These are phyloP conservation scores for Pythium aphanidermatum DNA, from an alignment of 352 stramenopile genomes.

Conservation along the genomic window DNA sequence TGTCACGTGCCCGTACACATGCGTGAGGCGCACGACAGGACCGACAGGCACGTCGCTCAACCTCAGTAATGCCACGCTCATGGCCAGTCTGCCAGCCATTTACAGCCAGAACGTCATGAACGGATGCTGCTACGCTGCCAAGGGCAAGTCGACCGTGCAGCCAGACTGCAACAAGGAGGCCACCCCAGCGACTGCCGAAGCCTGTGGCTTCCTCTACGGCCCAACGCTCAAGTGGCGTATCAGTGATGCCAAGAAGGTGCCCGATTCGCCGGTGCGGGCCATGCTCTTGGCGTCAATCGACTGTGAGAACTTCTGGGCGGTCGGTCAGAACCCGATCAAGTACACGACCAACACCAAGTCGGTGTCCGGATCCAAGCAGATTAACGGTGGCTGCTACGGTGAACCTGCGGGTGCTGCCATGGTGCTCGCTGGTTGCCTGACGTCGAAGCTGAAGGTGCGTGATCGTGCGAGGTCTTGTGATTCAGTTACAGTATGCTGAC, in stretches of 20 bases:
- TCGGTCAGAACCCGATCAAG: constrained; percentile 68
- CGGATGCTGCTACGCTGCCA: constrained; percentile 72
- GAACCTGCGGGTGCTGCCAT: constrained; percentile 46
- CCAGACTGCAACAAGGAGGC: constrained; percentile 60
- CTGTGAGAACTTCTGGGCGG: constrained; percentile 82
- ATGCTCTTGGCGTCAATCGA: constrained; percentile 84
- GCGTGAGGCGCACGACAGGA: constrained; percentile 58
- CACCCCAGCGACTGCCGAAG: constrained; percentile 48
- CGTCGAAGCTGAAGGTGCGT: constrained; percentile 45
- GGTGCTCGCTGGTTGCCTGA: constrained; percentile 78
- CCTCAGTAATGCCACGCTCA: constrained; percentile 65
- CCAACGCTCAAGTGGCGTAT: constrained; percentile 84
- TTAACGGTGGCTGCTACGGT: constrained; percentile 82
- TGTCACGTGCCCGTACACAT: constrained; percentile 85
- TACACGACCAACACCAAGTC: constrained; percentile 67
- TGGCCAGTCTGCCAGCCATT: constrained; percentile 58
- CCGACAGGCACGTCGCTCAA: constrained; percentile 80
- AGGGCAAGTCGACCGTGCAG: constrained; percentile 33
- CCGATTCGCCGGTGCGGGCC: constrained; percentile 31
- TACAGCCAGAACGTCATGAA: constrained; percentile 64
- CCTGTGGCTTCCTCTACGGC: constrained; percentile 79
- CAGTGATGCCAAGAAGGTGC: constrained; percentile 42
- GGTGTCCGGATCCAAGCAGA: constrained; percentile 74
- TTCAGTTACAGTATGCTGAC: too few relatives aligned
- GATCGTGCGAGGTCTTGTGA: too few relatives aligned